Evolutionary conservation across 1,139 yeast genomes (phyloP), one percentile per base, ranked within the genome.

Genomic region (Suzukiozyma palmioleophila): DNA sequence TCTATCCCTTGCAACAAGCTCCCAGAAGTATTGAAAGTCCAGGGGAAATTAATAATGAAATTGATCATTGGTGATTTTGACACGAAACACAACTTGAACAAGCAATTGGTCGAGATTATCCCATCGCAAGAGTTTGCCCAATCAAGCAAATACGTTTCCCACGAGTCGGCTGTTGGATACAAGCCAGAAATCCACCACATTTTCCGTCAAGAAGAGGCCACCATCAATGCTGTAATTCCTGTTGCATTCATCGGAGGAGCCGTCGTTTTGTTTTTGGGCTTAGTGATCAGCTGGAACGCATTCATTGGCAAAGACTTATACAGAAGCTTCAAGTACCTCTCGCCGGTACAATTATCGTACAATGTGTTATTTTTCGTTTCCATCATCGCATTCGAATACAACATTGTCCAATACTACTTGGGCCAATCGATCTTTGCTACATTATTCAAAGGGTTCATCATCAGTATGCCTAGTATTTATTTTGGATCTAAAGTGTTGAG

Each of bases 381-480:
- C 2, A 57, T 89, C 35, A 56, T 74, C 14, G 79, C 78, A 3
- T 72, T 79, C 48, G 96, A 89, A 62, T 59, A 63, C 35, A 68
- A 77, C 18, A 86, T 89, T 52, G 60, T 75, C 48, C 73, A 70
- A 46, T 90, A 90, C 64, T 90, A 79, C 62, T 59, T 79, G 48
- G 84, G 87, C 25, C 69, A 77, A 32, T 71, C 87, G 18, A 86
- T 90, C 39, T 89, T 90, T 59, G 70, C 77, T 16, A 81, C 95
- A 1, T 58, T 89, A 37, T 67, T 70, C 46, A 69, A 77, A 46
- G 63, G 73, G 9, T 68, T 73, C 9, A 47, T 78, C 18, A 63
- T 83, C 41, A 71, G 75, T 5, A 74, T 79, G 2, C 75, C 86
- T 30, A 67, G 84, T 24, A 57, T 85, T 34, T 73, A 75, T 57